Base-by-base conservation (phyloP, 768 basidiomycete genomes). In the Galerina marginata region DNA sequence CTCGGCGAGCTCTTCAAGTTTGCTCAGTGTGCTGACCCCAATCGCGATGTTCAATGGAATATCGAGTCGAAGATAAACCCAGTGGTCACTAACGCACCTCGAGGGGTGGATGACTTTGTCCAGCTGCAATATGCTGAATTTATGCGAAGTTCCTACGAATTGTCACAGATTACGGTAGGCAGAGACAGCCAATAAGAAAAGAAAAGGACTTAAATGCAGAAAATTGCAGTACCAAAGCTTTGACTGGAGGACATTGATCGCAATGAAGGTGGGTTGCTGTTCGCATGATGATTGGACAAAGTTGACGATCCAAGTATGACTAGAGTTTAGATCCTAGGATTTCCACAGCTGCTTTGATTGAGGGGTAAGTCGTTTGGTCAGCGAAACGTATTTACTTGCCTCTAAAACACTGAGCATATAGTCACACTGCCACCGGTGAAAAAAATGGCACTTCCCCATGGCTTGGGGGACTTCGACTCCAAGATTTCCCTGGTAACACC, bases 21-120 rank as follows among this genome's bases (percentile, higher is more conserved):
- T 67, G 90, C 86, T 7, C 79, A 81, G 43, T 94, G 92, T 62
- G 88, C 83, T 6, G 92, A 92, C 68, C 82, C 86, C 0, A 72
- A 82, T 40, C 86, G 86, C 55, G 74, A 77, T 52, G 80, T 92
- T 38, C 72, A 77, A 39, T 91, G 87, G 83, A 93, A 93, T 69
- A 88, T 94, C 62, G 92, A 93, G 75, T 90, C 89, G 14, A 92
- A 91, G 71, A 82, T 90, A 58, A 81, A 90, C 61, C 75, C 90
- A 4, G 77, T 71, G n/a, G 65, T 76, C 52, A 79, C 83, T 5
- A 79, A 83, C 62, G 75, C 77, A 40, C 90, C 90, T 15, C 75
- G 73, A 14, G 70, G 76, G 15, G 85, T 86, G 15, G 75, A 83
- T 15, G 84, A 84, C 54, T 91, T 91, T 66, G 89, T 90, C 9